Evolutionary conservation across 2,329 filamentous ascomycete genomes (phyloP), one percentile per base, ranked within the genome.

Genomic region (Trichoderma sp.): DNA sequence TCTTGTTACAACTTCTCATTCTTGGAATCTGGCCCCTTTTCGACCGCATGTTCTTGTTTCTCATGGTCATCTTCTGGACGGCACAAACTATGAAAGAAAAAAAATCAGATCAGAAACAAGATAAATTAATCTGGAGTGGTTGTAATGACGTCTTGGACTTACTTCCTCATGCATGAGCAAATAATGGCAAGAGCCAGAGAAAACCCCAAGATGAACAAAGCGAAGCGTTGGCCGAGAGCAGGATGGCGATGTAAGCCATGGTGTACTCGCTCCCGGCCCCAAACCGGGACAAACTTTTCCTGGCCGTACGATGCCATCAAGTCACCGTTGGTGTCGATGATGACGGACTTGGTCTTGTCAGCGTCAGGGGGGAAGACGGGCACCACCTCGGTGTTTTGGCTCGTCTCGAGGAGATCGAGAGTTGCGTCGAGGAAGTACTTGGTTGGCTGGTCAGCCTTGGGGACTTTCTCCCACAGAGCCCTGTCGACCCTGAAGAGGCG

Each of bases 111-210:
- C 39, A 39, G 35, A 7, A 17, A 27, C 15, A 7, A 34, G 12
- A 12, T 25, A 17, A 7, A n/a, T 5, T 2, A 58, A 2, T 0
- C 1, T 39, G 22, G 15, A 22, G 25, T n/a, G 10, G 15, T n/a
- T 13, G 15, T 2, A 50, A 29, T n/a, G 15, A 13, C 5, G 42
- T 3, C 7, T 50, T 56, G 25, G 2, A 71, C 71, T 57, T 22
- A 73, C 72, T 65, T 67, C 58, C 66, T 70, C 4, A 70, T 39
- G 27, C 68, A 70, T 27, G 70, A 69, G 35, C 67, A 72, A 6
- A 68, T 63, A 29, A 70, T 22, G 15, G 72, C 58, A 37, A 71
- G 45, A 4, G 69, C 67, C 25, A 74, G 54, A 15, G 69, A 70
- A 45, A 70, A 54, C 2, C 65, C 67, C 29, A 73, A 34, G 32